phyloP scores from a whole-genome alignment of 2,329 filamentous ascomycete genomes.

The Macrophomina phaseolina region DNA sequence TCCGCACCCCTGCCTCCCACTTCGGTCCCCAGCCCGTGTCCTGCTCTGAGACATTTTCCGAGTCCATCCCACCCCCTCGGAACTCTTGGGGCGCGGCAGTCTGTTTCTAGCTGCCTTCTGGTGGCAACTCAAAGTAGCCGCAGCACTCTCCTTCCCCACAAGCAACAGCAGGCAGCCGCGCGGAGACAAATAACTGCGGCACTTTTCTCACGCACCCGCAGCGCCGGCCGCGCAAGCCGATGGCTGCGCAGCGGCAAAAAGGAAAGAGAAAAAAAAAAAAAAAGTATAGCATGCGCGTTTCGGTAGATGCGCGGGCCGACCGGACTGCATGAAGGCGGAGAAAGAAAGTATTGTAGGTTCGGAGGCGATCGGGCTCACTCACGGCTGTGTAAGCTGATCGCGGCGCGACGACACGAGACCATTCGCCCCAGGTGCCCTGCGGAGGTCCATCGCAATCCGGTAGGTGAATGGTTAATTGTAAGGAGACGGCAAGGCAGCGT shows the following conservation, averaged over 20 bases:
- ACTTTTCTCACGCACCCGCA: background rate
- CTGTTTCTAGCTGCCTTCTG: constrained; percentile 11
- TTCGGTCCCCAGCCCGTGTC: background rate
- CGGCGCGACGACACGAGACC: background rate
- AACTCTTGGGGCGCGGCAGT: background rate
- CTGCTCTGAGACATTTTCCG: constrained; percentile 10
- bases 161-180: background rate
- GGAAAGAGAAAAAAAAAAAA: background rate
- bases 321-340: background rate
- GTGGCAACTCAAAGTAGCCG: constrained; percentile 5
- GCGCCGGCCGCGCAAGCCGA: background rate
- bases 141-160: background rate
- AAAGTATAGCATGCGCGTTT: background rate
- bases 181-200: background rate
- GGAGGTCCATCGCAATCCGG: too few relatives aligned
- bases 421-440: too few relatives aligned
- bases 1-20: background rate
- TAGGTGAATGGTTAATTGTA: too few relatives aligned
- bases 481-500: too few relatives aligned
- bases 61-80: background rate
- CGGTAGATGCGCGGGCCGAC: background rate
- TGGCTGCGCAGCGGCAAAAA: background rate
- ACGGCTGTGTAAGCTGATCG: background rate
- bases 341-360: too few relatives aligned
- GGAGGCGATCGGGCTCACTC: background rate